Evolutionary conservation across 2,329 filamentous ascomycete genomes (phyloP).

Genomic region (Beauveria brongniartii): DNA sequence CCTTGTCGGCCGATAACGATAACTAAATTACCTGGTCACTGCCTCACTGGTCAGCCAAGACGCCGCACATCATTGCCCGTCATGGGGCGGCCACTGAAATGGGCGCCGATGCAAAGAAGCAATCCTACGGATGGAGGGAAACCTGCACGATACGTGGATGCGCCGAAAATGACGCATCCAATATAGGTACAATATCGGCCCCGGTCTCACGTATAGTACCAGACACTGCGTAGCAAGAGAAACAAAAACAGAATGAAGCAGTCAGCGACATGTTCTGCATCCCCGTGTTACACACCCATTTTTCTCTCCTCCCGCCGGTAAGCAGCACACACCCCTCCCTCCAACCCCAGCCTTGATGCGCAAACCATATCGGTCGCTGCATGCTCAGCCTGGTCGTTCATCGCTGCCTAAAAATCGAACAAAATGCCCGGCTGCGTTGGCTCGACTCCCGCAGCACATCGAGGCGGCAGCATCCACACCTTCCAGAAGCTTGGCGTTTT

Average conservation of each 20-base stretch:
- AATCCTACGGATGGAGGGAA: neutral
- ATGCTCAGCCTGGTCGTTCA: neutral
- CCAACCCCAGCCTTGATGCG: neutral
- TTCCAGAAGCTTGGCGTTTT: conserved; percentile 4
- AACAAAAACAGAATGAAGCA: neutral
- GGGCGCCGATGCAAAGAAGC: neutral
- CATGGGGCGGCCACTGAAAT: conserved; percentile 4
- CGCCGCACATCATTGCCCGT: too few species aligned
- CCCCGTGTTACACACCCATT: neutral
- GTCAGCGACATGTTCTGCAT: neutral
- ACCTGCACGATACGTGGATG: neutral
- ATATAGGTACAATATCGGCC: neutral
- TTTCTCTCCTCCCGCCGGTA: neutral
- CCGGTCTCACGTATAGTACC: neutral
- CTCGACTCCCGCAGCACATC: neutral
- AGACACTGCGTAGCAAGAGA: neutral
- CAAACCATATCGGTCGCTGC: neutral
- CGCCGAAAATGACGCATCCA: conserved; percentile 2
- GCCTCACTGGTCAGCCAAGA: too few species aligned
- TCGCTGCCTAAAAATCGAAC: neutral
- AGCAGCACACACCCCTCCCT: neutral
- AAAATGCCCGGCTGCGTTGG: neutral
- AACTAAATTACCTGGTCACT: neutral
- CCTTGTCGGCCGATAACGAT: neutral
- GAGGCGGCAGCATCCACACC: neutral